Base-by-base conservation (phyloP, 805 yeast genomes). In the Ogataea trehaloabstinens region DNA sequence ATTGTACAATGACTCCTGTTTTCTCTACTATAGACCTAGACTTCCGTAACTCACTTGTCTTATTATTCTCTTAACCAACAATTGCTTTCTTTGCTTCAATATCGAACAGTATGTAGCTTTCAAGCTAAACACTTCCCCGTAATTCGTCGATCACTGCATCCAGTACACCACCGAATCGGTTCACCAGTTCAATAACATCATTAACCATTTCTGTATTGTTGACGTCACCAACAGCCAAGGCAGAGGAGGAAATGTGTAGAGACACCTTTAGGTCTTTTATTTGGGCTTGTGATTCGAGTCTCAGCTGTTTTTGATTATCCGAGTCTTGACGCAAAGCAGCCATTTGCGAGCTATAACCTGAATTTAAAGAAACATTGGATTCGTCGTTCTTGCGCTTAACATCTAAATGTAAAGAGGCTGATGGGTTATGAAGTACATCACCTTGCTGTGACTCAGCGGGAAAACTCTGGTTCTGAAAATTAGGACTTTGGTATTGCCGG, bases 101-200 rank as follows among this genome's bases (percentile, higher is more conserved):
- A n/a, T n/a, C n/a, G n/a, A n/a, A n/a, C n/a, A n/a, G n/a, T n/a
- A n/a, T n/a, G n/a, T n/a, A n/a, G n/a, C n/a, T n/a, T n/a, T n/a
- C n/a, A n/a, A n/a, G n/a, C n/a, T n/a, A n/a, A n/a, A n/a, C n/a
- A n/a, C 17, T 19, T 18, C 32, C 12, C 7, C 35, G 35, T 35
- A 52, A 22, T 32, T 57, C 64, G 25, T 61, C 66, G 33, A 58
- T 65, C 43, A 64, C 46, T 2, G 52, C 45, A 6, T 56, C 60
- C 38, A 65, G 39, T 16, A 59, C 48, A 1, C 41, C 40, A 18
- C 46, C 38, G 32, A 64, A 48, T 34, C 57, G 60, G 11, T 29
- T 27, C n/a, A 61, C 31, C 38, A 65, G 41, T 21, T 40, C 53
- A 12, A 57, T 56, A 17, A 54, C 40, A 17, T 44, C 45, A 10